phyloP scores from a whole-genome alignment of 495 filamentous ascomycete genomes.

The Podospora bellae-mahoneyi region DNA sequence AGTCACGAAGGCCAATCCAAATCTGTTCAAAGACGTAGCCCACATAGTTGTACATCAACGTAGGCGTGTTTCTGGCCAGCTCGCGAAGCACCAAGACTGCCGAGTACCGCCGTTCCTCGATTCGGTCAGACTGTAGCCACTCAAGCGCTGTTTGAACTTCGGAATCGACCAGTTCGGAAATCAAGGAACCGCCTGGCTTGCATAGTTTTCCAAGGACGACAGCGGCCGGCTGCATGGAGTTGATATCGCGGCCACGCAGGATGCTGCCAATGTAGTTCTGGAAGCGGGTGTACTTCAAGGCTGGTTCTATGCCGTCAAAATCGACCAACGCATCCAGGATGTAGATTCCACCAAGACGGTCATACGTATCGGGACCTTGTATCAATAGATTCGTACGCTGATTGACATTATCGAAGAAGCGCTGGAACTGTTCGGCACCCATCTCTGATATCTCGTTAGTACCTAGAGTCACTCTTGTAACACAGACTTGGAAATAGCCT shows the following conservation, averaged over 20 bases:
- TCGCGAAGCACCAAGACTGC: slow-evolving; percentile 88
- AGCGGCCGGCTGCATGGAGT: slow-evolving; percentile 82
- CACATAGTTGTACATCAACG: slow-evolving; percentile 88
- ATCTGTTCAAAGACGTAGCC: slow-evolving; percentile 87
- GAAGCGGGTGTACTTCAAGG: slow-evolving; percentile 90
- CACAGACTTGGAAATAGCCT: neutral
- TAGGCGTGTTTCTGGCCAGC: slow-evolving; percentile 84
- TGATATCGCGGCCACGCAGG: slow-evolving; percentile 81
- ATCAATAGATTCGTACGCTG: slow-evolving; percentile 70
- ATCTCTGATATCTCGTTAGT: slow-evolving; percentile 54
- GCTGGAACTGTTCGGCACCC: slow-evolving; percentile 67
- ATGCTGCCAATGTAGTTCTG: slow-evolving; percentile 84
- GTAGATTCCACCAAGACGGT: slow-evolving; percentile 85
- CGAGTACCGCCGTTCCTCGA: slow-evolving; percentile 86
- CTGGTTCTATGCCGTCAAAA: slow-evolving; percentile 91
- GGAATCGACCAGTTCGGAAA: slow-evolving; percentile 92
- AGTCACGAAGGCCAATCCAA: slow-evolving; percentile 89
- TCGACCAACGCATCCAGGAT: slow-evolving; percentile 91
- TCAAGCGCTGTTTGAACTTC: slow-evolving; percentile 93
- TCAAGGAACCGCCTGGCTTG: slow-evolving; percentile 86
- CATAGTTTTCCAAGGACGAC: slow-evolving; percentile 84
- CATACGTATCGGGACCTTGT: slow-evolving; percentile 77
- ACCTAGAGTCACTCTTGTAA: neutral
- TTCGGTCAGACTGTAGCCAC: slow-evolving; percentile 91
- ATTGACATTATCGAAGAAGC: slow-evolving; percentile 77